phyloP scores from a whole-genome alignment of 805 yeast species.

The Metschnikowia koreensis region DNA sequence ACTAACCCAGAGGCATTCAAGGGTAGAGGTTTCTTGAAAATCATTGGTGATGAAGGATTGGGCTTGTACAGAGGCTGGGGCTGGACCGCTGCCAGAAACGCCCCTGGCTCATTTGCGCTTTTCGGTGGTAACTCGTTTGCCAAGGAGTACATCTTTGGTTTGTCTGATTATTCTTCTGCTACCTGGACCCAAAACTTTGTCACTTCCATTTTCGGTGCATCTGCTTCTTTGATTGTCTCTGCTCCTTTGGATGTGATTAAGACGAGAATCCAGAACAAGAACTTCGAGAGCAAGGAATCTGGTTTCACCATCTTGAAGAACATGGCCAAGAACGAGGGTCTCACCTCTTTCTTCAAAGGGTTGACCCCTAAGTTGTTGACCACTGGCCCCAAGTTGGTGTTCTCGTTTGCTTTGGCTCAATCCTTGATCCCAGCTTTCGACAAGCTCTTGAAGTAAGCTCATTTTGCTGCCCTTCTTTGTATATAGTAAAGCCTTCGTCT shows the following conservation, averaged over 20 bases:
- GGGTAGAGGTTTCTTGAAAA: constrained; percentile 93
- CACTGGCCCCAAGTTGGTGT: constrained; percentile 97
- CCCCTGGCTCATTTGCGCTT: constrained; percentile 96
- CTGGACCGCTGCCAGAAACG: constrained; percentile 99
- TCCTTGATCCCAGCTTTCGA: constrained; percentile 96
- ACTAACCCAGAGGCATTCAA: constrained; percentile 99
- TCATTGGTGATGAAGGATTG: constrained; percentile 86
- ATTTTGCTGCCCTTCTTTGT: neutral
- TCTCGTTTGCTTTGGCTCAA: constrained; percentile 97
- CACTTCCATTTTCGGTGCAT: constrained; percentile 94
- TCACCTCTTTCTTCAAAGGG: constrained; percentile 91
- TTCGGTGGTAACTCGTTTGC: constrained; percentile 99
- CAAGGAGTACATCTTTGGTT: constrained; percentile 88
- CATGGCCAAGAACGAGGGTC: constrained; percentile 89
- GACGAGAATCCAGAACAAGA: constrained; percentile 96
- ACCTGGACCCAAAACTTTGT: constrained; percentile 94
- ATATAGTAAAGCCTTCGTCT: constrained; percentile 5
- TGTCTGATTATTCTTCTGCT: constrained; percentile 83
- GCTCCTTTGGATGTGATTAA: constrained; percentile 98
- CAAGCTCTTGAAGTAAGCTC: constrained; percentile 47
- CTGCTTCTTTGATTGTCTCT: constrained; percentile 91
- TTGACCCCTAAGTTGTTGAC: constrained; percentile 94
- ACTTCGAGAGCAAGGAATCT: constrained; percentile 91
- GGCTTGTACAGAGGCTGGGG: constrained; percentile 98
- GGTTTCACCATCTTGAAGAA: constrained; percentile 92